Conservation (phyloP, 176 grass and related monocot genomes). For the Pharus latifolius region DNA sequence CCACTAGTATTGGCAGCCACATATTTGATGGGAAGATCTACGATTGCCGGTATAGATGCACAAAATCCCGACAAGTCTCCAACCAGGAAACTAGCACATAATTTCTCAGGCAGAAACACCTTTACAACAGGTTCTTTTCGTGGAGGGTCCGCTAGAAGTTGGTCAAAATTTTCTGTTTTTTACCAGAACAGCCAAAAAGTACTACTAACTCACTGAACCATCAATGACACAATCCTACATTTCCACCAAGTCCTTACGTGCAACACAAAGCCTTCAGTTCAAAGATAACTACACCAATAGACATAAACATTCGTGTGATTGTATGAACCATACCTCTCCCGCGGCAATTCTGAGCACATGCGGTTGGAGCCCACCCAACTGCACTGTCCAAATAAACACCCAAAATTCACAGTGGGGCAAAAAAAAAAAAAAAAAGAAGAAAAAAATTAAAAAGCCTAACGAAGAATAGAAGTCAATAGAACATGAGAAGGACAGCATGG, state of each 20-base stretch:
- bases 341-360: slow-evolving; percentile 28
- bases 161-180: too few relatives aligned
- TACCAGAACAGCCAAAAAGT: too few relatives aligned
- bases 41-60: too few relatives aligned
- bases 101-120: background rate
- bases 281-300: background rate
- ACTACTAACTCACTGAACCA: too few relatives aligned
- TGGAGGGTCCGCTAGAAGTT: too few relatives aligned
- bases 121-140: too few relatives aligned
- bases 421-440: background rate
- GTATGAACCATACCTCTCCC: slow-evolving; percentile 43
- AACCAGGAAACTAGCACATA: background rate
- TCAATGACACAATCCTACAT: background rate
- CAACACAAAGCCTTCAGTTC: background rate
- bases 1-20: background rate
- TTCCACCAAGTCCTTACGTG: background rate
- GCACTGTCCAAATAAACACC: background rate
- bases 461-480: background rate
- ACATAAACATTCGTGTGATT: too few relatives aligned
- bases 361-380: slow-evolving; percentile 21
- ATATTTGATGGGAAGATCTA: too few relatives aligned
- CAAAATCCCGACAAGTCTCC: background rate
- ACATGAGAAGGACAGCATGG: too few relatives aligned
- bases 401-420: background rate
- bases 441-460: too few relatives aligned